Evolutionary conservation across 2,329 filamentous ascomycete species (phyloP), one percentile per base, ranked within the genome.

Genomic region (Alternaria hordeiaustralica): DNA sequence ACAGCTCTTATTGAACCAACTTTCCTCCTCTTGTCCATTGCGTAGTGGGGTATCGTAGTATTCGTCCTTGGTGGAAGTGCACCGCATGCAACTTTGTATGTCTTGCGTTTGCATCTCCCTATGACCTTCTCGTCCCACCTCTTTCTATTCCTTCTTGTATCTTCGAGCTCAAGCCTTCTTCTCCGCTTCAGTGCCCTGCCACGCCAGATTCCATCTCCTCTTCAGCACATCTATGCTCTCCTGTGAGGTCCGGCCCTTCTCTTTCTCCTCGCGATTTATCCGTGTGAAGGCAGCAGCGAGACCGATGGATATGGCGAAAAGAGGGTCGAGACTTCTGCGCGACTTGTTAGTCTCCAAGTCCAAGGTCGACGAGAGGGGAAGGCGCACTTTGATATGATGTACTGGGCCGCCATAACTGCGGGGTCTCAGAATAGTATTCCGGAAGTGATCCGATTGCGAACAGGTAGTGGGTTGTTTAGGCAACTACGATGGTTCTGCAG

Each of bases 251-350:
- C 78, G 73, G 3, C 82, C 83, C 66, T 82, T 83, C 65, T 82
- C 83, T 60, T 81, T 82, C 67, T 86, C 83, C 65, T 86, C 84
- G 15, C 84, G 79, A 50, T 80, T 73, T 47, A 81, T 80, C 23
- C 79, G 75, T 53, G 77, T 78, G 5, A 68, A 72, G 13, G 83
- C 83, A 8, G 84, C 84, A 0, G 79, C 76, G 55, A 81, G 66
- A 54, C 84, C 84, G 58, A 85, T 82, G n/a, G 78, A 78, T 55
- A 84, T 69, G 30, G 84, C 83, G 73, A 85, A 86, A 58, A 85
- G 60, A 41, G 84, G 84, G 61, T 86, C 84, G 57, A 85, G 78
- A 50, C 76, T 70, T 72, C 83, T 85, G 54, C 15, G 57, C 33
- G 50, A 33, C 30, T 5, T 60, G 50, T 33, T 20, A 51, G 30